Conservation (phyloP, 225 moss, liverwort and hornwort genomes). For the Lunularia cruciata region DNA sequence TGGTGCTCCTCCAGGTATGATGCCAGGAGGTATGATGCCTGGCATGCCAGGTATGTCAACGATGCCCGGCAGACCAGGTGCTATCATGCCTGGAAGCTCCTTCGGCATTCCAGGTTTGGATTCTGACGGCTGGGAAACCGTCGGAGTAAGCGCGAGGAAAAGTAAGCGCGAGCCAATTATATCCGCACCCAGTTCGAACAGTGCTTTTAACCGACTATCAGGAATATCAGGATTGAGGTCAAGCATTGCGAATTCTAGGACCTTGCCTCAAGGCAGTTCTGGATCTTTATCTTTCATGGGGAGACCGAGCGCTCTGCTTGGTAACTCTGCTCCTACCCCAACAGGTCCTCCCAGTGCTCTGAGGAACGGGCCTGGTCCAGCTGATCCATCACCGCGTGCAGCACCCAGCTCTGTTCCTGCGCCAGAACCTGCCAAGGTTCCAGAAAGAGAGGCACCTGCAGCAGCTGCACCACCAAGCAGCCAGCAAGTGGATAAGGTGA, state of each 20-base stretch:
- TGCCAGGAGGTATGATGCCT: slow-evolving; percentile 40
- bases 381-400: slow-evolving; percentile 27
- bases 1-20: slow-evolving; percentile 27
- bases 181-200: slow-evolving; percentile 16
- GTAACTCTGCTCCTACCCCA: slow-evolving; percentile 33
- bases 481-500: slow-evolving; percentile 42
- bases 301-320: slow-evolving; percentile 84
- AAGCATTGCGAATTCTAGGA: slow-evolving; percentile 42
- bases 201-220: slow-evolving; percentile 13
- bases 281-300: slow-evolving; percentile 52
- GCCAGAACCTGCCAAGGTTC: slow-evolving; percentile 27
- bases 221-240: slow-evolving; percentile 40
- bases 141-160: slow-evolving; percentile 19
- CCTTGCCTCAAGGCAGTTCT: slow-evolving; percentile 59
- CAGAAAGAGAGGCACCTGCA: slow-evolving; percentile 36
- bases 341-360: slow-evolving; percentile 30
- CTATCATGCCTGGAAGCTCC: slow-evolving; percentile 18
- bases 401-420: slow-evolving; percentile 15
- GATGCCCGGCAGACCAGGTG: slow-evolving; percentile 43
- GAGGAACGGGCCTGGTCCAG: slow-evolving; percentile 38
- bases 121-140: slow-evolving; percentile 26
- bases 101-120: slow-evolving; percentile 24
- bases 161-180: slow-evolving; percentile 28
- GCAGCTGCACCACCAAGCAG: slow-evolving; percentile 27
- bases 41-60: slow-evolving; percentile 54